Conservation (phyloP, 106 monocot genomes). For the Dioscorea zingiberensis region DNA sequence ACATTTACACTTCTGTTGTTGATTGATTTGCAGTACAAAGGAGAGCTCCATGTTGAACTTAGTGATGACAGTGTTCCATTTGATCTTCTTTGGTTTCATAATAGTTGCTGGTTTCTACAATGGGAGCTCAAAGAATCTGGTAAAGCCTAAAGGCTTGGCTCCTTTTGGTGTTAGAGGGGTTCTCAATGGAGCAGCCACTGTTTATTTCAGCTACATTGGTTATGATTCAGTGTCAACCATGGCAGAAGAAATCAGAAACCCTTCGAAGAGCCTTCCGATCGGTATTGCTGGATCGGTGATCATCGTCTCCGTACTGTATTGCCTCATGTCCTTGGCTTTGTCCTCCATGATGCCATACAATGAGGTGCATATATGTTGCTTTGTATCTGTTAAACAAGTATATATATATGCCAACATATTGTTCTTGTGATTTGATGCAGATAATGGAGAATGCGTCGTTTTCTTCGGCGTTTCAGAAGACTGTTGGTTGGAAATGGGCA, state of each 20-base stretch:
- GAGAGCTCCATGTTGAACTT: constrained; percentile 63
- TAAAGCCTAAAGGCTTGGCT: constrained; percentile 37
- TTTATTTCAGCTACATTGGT: constrained; percentile 80
- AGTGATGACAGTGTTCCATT: constrained; percentile 57
- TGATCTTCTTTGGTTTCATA: constrained; percentile 61
- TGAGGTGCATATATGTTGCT: constrained; percentile 24
- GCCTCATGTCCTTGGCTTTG: constrained; percentile 60
- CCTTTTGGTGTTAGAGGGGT: constrained; percentile 61
- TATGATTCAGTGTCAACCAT: constrained; percentile 74
- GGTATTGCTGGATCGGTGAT: constrained; percentile 71
- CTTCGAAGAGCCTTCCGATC: constrained; percentile 50
- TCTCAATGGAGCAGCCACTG: constrained; percentile 64
- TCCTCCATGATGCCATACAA: constrained; percentile 58
- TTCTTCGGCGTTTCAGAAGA: constrained; percentile 42
- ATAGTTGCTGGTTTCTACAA: constrained; percentile 59
- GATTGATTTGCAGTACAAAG: constrained; percentile 42
- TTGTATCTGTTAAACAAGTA: no score
- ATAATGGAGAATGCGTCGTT: constrained; percentile 47
- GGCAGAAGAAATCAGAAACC: constrained; percentile 66
- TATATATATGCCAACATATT: neutral
- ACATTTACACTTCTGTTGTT: neutral
- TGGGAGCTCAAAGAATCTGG: constrained; percentile 40
- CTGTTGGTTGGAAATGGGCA: constrained; percentile 54
- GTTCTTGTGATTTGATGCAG: constrained; percentile 10
- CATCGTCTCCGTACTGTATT: constrained; percentile 52